These are phyloP conservation scores for Xylaria palmicola DNA, from an alignment of 495 filamentous ascomycete species.

Conservation along the genomic window DNA sequence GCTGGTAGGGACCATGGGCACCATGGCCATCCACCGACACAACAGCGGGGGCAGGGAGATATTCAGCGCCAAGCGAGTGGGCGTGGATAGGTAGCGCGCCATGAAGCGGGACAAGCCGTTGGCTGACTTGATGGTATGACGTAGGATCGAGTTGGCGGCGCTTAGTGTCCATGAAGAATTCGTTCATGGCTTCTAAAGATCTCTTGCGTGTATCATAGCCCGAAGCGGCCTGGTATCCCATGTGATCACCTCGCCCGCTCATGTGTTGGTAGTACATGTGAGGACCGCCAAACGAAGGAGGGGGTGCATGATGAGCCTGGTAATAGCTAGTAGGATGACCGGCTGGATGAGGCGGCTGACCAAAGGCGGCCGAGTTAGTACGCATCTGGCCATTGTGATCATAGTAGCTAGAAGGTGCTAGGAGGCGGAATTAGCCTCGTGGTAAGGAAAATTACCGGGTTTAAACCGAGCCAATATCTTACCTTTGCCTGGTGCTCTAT, in stretches of 20 bases:
- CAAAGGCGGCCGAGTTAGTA: constrained; percentile 49
- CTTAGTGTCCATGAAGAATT: constrained; percentile 91
- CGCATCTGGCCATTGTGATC: constrained; percentile 60
- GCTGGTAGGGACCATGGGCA: constrained; percentile 53
- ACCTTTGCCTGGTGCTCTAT: constrained; percentile 57
- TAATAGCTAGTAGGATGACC: constrained; percentile 53
- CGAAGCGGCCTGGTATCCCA: constrained; percentile 51
- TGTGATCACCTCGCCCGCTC: constrained; percentile 47
- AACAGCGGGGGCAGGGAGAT: constrained; percentile 51
- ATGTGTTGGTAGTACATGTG: constrained; percentile 68
- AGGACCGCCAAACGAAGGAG: constrained; percentile 49
- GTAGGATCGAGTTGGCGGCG: constrained; percentile 81
- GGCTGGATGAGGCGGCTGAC: constrained; percentile 48
- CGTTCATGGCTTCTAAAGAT: constrained; percentile 81
- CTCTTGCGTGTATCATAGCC: constrained; percentile 72
- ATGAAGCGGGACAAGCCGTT: constrained; percentile 73
- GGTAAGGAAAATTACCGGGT: constrained; percentile 26
- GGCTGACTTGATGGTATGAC: constrained; percentile 78
- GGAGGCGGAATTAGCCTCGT: constrained; percentile 46
- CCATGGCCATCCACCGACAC: constrained; percentile 53
- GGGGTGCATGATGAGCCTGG: constrained; percentile 56
- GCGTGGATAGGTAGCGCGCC: constrained; percentile 62
- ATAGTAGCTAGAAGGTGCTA: constrained; percentile 56
- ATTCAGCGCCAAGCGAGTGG: constrained; percentile 62
- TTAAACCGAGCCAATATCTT: constrained; percentile 30